These are phyloP conservation scores for Plantago lanceolata DNA, from an alignment of 305 asterid species.

Conservation along the genomic window DNA sequence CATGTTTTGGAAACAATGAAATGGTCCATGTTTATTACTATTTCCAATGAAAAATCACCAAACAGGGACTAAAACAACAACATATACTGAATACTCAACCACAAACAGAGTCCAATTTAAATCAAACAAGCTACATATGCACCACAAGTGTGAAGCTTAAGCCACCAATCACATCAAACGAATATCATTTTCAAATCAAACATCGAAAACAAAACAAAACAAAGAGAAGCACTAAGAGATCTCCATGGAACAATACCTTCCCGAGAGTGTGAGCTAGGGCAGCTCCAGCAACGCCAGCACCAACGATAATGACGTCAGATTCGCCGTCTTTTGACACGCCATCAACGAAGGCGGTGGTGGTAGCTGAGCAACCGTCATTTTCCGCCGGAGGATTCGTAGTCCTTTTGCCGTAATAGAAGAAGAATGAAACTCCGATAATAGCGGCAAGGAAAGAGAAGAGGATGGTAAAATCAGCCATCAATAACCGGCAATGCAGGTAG, in stretches of 20 bases:
- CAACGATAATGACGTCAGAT: conserved; percentile 60
- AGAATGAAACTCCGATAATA: conserved; percentile 24
- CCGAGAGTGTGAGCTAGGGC: conserved; percentile 96
- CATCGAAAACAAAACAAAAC: background rate
- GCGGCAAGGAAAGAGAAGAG: conserved; percentile 28
- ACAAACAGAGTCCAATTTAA: background rate
- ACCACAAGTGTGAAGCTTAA: no score
- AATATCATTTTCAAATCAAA: background rate
- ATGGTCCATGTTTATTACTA: background rate
- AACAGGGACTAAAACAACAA: background rate
- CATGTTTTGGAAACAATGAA: background rate
- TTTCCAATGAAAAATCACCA: background rate
- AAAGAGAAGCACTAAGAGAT: background rate
- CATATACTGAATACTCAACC: no score
- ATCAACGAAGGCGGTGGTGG: conserved; percentile 27
- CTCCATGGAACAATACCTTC: conserved; percentile 37
- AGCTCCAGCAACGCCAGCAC: conserved; percentile 94
- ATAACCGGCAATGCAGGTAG: conserved; percentile 43
- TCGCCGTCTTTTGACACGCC: conserved; percentile 36
- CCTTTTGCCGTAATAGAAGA: conserved; percentile 24
- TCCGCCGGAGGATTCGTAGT: conserved; percentile 13
- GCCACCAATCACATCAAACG: background rate
- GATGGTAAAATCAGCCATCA: conserved; percentile 32
- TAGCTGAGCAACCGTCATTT: background rate
- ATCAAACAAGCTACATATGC: no score